Percentiles rank a stretch among this genome's conserved stretches.
These are phyloP conservation scores for Tuber brumale DNA, from an alignment of 495 filamentous ascomycete genomes.

Conservation along the genomic window DNA sequence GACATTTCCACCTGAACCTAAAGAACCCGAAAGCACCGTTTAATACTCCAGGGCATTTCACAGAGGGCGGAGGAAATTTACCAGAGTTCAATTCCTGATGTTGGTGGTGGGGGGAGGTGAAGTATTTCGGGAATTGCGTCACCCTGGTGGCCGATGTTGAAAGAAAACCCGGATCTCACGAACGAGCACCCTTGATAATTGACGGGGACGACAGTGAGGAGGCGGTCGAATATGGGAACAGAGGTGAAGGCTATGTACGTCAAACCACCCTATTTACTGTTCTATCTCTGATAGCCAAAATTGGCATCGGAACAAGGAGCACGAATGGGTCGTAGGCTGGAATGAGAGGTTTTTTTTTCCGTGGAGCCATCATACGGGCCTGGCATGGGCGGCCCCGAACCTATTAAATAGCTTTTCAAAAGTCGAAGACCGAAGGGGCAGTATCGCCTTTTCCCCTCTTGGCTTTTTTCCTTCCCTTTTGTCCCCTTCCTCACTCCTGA, in stretches of 20 bases:
- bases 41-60: not conserved
- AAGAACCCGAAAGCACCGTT: conserved; percentile 10
- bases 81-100: conserved; percentile 11
- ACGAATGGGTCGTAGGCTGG: not conserved
- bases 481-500: conserved; percentile 5
- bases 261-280: not conserved
- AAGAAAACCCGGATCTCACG: conserved; percentile 6
- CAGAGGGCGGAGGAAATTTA: conserved; percentile 6
- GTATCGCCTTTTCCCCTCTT: conserved; percentile 16
- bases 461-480: conserved; percentile 18
- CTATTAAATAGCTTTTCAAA: conserved; percentile 8
- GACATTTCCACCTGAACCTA: conserved; percentile 14
- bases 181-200: not conserved
- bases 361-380: conserved; percentile 9
- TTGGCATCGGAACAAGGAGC: not conserved
- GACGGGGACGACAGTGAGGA: not conserved
- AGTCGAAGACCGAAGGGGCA: not conserved
- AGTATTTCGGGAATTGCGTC: conserved; percentile 3
- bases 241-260: not conserved
- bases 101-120: conserved; percentile 3
- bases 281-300: not conserved
- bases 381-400: conserved; percentile 7
- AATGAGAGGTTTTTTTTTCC: not conserved
- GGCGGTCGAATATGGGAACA: not conserved
- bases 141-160: not conserved